phyloP scores from a whole-genome alignment of 257 asterid genomes.

The Jacaranda copaia region DNA sequence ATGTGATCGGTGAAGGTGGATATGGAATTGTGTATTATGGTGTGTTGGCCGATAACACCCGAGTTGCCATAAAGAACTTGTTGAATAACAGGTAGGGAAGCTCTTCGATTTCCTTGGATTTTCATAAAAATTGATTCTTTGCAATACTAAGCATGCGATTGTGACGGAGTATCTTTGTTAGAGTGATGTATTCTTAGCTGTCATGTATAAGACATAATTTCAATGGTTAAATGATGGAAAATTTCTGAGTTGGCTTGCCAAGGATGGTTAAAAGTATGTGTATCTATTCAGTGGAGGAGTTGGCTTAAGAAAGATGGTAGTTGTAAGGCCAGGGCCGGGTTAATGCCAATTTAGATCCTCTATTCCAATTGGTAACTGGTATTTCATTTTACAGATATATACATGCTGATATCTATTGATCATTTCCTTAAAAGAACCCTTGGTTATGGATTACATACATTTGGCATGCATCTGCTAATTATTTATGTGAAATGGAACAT shows the following conservation, averaged over 20 bases:
- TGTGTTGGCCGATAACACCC: slow-evolving; percentile 73
- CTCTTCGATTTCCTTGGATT: slow-evolving; percentile 25
- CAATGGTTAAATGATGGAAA: slow-evolving; percentile 15
- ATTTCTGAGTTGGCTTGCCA: slow-evolving; percentile 4
- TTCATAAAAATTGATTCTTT: neutral
- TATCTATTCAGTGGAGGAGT: too few relatives aligned
- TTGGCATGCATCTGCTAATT: too few relatives aligned
- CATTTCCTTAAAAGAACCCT: too few relatives aligned
- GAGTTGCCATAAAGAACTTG: slow-evolving; percentile 87
- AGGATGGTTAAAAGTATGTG: too few relatives aligned
- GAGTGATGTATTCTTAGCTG: neutral
- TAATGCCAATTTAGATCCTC: too few relatives aligned
- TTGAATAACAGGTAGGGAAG: slow-evolving; percentile 77
- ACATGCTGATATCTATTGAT: too few relatives aligned
- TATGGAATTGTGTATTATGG: slow-evolving; percentile 95
- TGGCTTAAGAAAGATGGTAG: too few relatives aligned
- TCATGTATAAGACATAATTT: neutral
- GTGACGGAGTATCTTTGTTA: neutral
- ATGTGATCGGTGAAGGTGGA: slow-evolving; percentile 99
- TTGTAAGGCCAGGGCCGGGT: too few relatives aligned
- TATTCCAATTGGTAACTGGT: too few relatives aligned
- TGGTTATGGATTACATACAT: too few relatives aligned
- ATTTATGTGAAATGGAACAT: too few relatives aligned
- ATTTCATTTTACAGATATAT: too few relatives aligned
- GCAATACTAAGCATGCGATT: slow-evolving; percentile 1